Conservation (phyloP, 73 alveolate genomes). For the Durusdinium trenchii region DNA sequence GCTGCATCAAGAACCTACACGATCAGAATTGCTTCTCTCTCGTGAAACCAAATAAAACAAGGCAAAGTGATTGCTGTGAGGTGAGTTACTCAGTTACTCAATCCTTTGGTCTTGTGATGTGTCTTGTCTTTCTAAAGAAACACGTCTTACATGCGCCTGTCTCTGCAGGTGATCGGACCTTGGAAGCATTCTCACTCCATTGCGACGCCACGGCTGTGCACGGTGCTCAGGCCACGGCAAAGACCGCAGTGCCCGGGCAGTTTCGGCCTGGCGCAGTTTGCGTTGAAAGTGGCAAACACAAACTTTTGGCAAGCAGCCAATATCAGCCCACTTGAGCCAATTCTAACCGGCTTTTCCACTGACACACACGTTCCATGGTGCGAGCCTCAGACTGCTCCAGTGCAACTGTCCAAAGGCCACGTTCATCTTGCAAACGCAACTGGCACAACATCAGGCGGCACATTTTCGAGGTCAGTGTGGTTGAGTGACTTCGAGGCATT, state of each 20-base stretch:
- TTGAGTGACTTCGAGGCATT: background rate
- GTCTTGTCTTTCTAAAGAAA: background rate
- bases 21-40: too few relatives aligned
- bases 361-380: background rate
- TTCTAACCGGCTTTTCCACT: background rate
- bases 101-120: background rate
- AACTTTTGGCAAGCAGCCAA: too few relatives aligned
- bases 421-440: slow-evolving; percentile 83
- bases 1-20: slow-evolving; percentile 13
- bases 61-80: too few relatives aligned
- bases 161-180: slow-evolving; percentile 58
- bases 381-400: slow-evolving; percentile 70
- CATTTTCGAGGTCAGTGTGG: background rate
- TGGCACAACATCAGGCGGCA: background rate
- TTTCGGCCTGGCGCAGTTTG: slow-evolving; percentile 36
- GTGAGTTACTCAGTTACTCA: background rate
- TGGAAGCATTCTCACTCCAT: background rate
- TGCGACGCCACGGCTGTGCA: background rate
- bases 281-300: too few relatives aligned
- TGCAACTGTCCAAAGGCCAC: slow-evolving; percentile 62
- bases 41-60: too few relatives aligned
- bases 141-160: background rate
- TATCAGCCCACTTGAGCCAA: background rate
- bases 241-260: slow-evolving; percentile 31
- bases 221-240: background rate